Conservation (phyloP, 768 basidiomycete genomes). For the Tremella fuciformis region DNA sequence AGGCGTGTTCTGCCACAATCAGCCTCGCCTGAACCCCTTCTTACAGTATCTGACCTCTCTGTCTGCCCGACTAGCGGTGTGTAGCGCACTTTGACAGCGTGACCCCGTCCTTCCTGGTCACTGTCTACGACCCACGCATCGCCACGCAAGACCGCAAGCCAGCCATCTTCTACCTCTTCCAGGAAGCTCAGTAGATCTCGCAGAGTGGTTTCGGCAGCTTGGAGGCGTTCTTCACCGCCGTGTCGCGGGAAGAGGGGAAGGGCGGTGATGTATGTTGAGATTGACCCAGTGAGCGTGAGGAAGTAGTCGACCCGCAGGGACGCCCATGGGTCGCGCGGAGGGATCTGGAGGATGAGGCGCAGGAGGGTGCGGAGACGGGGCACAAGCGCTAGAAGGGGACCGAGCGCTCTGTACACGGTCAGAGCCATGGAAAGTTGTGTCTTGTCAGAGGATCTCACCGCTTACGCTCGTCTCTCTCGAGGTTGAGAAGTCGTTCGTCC, state of each 20-base stretch:
- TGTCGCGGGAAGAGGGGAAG: slow-evolving; percentile 17
- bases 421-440: neutral
- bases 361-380: slow-evolving; percentile 22
- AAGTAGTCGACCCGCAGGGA: slow-evolving; percentile 26
- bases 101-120: slow-evolving; percentile 3
- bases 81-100: slow-evolving; percentile 9
- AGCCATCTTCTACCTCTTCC: slow-evolving; percentile 24
- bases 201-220: slow-evolving; percentile 6
- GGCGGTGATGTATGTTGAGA: slow-evolving; percentile 24
- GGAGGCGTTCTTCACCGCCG: neutral
- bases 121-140: slow-evolving; percentile 20
- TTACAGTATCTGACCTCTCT: slow-evolving; percentile 16
- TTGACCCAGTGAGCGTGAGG: slow-evolving; percentile 20
- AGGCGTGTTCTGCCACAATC: slow-evolving; percentile 21
- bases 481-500: slow-evolving; percentile 1
- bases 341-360: slow-evolving; percentile 31
- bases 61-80: slow-evolving; percentile 15
- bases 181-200: slow-evolving; percentile 17
- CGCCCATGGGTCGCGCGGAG: slow-evolving; percentile 20
- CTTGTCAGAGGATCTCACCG: neutral
- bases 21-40: neutral
- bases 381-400: slow-evolving; percentile 15
- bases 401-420: slow-evolving; percentile 16
- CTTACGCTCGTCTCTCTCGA: neutral
- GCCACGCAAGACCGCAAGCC: slow-evolving; percentile 27